Evolutionary conservation across 441 rosid species (phyloP), one percentile per base, ranked within the genome.

Genomic region (Pelargonium fulgidum): DNA sequence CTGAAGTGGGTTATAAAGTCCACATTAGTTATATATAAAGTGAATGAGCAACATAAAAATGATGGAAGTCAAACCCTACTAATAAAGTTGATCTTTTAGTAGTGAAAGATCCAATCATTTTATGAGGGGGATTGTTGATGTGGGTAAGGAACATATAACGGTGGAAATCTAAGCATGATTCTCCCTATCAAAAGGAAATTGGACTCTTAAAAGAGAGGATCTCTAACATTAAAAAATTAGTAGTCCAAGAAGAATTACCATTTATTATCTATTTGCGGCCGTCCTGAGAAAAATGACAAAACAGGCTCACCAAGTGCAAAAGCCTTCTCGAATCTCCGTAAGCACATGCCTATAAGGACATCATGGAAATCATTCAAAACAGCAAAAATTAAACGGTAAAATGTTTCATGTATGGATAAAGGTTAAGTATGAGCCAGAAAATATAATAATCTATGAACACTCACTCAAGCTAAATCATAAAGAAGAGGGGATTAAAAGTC

Each of bases 261-360:
- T 77, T 88, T 83, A 79, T 83, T 89, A 77, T 86, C 85, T 74
- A 91, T 79, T 66, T 85, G 90, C 36, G 90, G 90, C 72, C 84
- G 75, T 59, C 88, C 93, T 6, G 82, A 76, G 72, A 81, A 67
- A 74, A 82, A 85, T 69, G 93, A 87, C 75, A 89, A 73, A 71
- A 89, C 80, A 73, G 85, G 80, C 82, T 87, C 91, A 42, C 92
- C 91, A 64, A 78, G 74, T 41, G 76, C 70, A 59, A 80, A 84
- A 56, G 88, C 91, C 70, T 82, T 93, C 79, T 83, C 77, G 61
- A 79, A 89, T 78, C 91, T 89, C 80, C 79, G 75, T 77, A 79
- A 83, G 85, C 96, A 90, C 84, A 89, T 76, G 67, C 93, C 98
- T 93, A 79, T 76, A 78, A 64, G 73, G 10, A 75, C 58, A 75